phyloP scores from a whole-genome alignment of 345 rosid species.

The Eucalyptus regnans region DNA sequence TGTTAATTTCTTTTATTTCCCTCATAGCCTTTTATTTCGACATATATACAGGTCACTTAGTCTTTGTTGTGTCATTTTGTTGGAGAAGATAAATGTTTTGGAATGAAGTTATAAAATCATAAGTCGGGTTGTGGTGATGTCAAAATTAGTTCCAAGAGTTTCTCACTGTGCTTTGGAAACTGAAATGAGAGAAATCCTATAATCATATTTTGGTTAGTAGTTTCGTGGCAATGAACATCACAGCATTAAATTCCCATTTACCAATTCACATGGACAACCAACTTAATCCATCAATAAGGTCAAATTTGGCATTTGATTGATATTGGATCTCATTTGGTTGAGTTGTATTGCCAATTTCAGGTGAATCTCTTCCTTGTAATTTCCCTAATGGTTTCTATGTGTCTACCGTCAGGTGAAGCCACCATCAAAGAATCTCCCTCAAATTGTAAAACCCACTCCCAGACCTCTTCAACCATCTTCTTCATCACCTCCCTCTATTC shows the following conservation, averaged over 20 bases:
- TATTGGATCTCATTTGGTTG: background rate
- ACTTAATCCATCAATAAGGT: background rate
- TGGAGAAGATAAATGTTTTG: background rate
- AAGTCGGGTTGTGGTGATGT: background rate
- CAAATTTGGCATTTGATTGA: background rate
- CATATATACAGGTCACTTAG: background rate
- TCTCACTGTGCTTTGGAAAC: background rate
- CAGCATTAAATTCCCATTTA: background rate
- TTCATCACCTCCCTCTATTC: constrained; percentile 14
- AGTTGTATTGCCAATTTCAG: background rate
- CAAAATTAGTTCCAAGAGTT: background rate
- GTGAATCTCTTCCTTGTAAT: background rate
- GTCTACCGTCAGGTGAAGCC: background rate
- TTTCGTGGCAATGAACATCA: background rate
- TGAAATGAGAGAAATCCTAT: background rate
- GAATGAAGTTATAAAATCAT: background rate
- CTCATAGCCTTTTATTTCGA: background rate
- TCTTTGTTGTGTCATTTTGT: background rate
- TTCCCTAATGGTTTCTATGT: background rate
- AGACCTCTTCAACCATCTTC: background rate
- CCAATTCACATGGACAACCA: background rate
- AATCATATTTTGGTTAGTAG: background rate
- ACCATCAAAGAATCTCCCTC: background rate
- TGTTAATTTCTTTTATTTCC: background rate
- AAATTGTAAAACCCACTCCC: constrained; percentile 2